Conservation (phyloP, 1,284 basidiomycete genomes). For the Crepidotus sp. region DNA sequence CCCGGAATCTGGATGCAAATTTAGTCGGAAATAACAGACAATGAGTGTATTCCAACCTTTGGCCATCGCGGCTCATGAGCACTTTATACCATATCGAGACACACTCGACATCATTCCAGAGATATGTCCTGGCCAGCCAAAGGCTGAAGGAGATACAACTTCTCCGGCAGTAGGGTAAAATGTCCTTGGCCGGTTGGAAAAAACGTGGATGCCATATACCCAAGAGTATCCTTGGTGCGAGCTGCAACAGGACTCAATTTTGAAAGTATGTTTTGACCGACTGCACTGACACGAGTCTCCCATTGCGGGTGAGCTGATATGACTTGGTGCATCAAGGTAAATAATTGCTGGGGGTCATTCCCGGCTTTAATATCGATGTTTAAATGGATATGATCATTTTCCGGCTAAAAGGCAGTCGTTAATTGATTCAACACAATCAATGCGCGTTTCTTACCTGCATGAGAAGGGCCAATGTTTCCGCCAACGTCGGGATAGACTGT, state of each 20-base stretch:
- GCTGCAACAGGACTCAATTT: constrained; percentile 15
- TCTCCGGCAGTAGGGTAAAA: constrained; percentile 55
- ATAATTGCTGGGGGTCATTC: constrained; percentile 61
- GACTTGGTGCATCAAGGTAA: constrained; percentile 51
- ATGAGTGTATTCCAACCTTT: constrained; percentile 23
- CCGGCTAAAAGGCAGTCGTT: constrained; percentile 30
- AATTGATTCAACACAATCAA: not conserved
- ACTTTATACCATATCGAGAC: constrained; percentile 58
- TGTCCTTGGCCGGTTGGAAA: constrained; percentile 46
- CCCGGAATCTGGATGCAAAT: constrained; percentile 14
- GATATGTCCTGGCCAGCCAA: constrained; percentile 47
- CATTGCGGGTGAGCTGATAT: constrained; percentile 47
- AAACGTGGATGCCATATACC: constrained; percentile 68
- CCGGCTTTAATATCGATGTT: constrained; percentile 67
- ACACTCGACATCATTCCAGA: constrained; percentile 59
- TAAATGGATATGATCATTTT: constrained; percentile 52
- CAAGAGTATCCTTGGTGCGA: constrained; percentile 63
- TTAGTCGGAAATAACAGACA: not conserved
- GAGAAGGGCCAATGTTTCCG: constrained; percentile 51
- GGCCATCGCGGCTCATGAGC: constrained; percentile 43
- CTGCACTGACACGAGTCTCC: constrained; percentile 31
- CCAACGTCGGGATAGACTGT: constrained; percentile 58
- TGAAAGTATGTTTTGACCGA: not conserved
- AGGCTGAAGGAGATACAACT: constrained; percentile 56
- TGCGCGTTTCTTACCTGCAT: constrained; percentile 30